Conservation (phyloP, 768 basidiomycete species). For the Rhodosporidiobolus odoratus region DNA sequence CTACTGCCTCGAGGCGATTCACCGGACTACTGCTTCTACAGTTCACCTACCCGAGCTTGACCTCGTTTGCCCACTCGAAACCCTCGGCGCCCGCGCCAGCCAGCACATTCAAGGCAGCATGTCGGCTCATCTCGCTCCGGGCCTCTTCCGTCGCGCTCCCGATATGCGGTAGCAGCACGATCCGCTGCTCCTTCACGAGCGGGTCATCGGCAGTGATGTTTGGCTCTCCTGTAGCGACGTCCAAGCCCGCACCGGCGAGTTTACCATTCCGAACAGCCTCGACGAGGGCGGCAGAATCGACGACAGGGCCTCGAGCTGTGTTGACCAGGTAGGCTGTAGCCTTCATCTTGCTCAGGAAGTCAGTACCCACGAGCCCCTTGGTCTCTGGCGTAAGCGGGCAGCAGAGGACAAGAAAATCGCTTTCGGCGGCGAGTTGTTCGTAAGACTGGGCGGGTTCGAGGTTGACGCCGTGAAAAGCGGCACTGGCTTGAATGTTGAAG, state of each 20-base stretch:
- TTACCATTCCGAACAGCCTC: slow-evolving; percentile 67
- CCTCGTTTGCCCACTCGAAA: slow-evolving; percentile 32
- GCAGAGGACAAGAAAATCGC: slow-evolving; percentile 79
- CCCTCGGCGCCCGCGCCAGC: slow-evolving; percentile 26
- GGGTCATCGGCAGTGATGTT: slow-evolving; percentile 67
- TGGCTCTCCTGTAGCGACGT: slow-evolving; percentile 59
- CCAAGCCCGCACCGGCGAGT: slow-evolving; percentile 88
- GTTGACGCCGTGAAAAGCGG: slow-evolving; percentile 21
- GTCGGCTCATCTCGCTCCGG: slow-evolving; percentile 23
- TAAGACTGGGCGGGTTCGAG: slow-evolving; percentile 44
- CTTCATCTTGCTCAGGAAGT: slow-evolving; percentile 79
- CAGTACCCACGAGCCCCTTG: slow-evolving; percentile 64
- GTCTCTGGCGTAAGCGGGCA: slow-evolving; percentile 54
- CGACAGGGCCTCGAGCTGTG: slow-evolving; percentile 72
- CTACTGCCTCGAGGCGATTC: too few relatives aligned
- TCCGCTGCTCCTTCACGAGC: slow-evolving; percentile 63
- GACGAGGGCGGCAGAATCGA: slow-evolving; percentile 83
- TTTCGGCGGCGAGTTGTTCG: slow-evolving; percentile 65
- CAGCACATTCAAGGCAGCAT: slow-evolving; percentile 20
- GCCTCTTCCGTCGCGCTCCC: slow-evolving; percentile 85
- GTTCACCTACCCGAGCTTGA: slow-evolving; percentile 6
- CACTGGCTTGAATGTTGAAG: slow-evolving; percentile 11
- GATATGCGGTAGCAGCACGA: slow-evolving; percentile 77
- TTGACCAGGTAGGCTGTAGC: slow-evolving; percentile 73
- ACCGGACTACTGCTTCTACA: neutral